These are phyloP conservation scores for Leishmania arabica DNA, from an alignment of 208 protist species.

Conservation along the genomic window DNA sequence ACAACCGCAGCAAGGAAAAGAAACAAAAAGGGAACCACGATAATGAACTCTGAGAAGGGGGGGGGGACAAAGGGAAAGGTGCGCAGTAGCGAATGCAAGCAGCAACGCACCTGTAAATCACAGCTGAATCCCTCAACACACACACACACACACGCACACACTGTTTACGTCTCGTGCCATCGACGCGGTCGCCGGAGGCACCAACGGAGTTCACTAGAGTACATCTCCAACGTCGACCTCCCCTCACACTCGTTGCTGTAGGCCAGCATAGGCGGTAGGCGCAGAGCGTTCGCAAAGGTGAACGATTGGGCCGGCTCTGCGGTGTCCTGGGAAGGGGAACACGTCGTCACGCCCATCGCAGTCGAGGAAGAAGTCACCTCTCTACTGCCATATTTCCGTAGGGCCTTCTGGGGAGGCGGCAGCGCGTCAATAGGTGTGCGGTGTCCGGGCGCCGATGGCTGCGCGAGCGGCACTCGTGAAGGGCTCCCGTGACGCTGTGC, in stretches of 20 bases:
- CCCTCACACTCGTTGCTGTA: conserved; percentile 14
- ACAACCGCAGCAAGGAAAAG: not conserved
- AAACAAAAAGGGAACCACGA: not conserved
- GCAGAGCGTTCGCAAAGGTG: not conserved
- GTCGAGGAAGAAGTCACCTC: not conserved
- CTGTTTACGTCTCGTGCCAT: not conserved
- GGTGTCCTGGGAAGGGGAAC: not conserved
- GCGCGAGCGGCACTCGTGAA: not conserved
- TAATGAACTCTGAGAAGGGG: not conserved
- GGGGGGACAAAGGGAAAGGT: not conserved
- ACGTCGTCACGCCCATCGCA: not conserved
- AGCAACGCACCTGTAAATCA: not conserved
- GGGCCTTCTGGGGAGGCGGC: not conserved
- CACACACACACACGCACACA: not conserved
- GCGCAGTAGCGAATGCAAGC: not conserved
- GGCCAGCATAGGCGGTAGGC: conserved; percentile 19
- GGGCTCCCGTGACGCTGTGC: not conserved
- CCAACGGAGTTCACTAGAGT: conserved; percentile 21
- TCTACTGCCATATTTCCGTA: not conserved
- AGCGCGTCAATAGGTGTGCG: too few relatives aligned
- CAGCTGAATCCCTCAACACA: not conserved
- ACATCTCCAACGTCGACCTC: conserved; percentile 15
- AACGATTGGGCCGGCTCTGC: not conserved
- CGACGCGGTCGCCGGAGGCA: conserved; percentile 17
- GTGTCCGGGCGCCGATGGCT: not conserved